These are phyloP conservation scores for Polyporus tsugae DNA, from an alignment of 1,284 basidiomycete species.

Conservation along the genomic window DNA sequence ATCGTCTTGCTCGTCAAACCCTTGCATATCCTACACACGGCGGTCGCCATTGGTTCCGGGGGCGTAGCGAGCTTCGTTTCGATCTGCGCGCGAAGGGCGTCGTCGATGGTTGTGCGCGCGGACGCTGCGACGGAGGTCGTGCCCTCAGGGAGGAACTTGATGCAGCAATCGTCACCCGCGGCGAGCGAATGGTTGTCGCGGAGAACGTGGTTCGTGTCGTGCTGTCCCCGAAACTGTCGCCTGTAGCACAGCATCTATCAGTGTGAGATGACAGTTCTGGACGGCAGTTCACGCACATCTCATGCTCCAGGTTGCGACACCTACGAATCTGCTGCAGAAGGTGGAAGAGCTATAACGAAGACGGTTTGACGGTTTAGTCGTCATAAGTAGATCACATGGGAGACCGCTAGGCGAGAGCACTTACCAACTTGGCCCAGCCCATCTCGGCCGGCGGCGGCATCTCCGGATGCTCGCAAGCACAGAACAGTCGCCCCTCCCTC, in stretches of 20 bases:
- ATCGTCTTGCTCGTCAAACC: background rate
- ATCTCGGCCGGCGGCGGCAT: conserved; percentile 10
- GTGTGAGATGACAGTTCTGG: too few relatives aligned
- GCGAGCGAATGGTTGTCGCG: background rate
- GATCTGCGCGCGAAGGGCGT: conserved; percentile 7
- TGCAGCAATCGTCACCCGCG: background rate
- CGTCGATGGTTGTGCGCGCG: conserved; percentile 1
- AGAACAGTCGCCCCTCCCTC: conserved; percentile 10
- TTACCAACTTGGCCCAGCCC: conserved; percentile 13
- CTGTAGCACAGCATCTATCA: too few relatives aligned
- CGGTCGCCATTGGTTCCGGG: background rate
- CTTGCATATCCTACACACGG: conserved; percentile 15
- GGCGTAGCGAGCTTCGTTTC: conserved; percentile 2
- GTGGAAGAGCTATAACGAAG: too few relatives aligned
- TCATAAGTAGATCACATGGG: too few relatives aligned
- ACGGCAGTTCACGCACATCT: too few relatives aligned
- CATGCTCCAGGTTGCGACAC: too few relatives aligned
- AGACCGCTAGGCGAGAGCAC: too few relatives aligned
- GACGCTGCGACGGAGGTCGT: background rate
- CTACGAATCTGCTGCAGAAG: too few relatives aligned
- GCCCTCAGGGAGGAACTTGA: conserved; percentile 18
- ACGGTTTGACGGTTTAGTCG: too few relatives aligned
- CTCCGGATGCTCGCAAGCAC: conserved; percentile 19
- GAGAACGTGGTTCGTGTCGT: background rate
- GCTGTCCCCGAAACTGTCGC: background rate